Conservation (phyloP, 2,329 filamentous ascomycete genomes). For the Fusarium circinatum region DNA sequence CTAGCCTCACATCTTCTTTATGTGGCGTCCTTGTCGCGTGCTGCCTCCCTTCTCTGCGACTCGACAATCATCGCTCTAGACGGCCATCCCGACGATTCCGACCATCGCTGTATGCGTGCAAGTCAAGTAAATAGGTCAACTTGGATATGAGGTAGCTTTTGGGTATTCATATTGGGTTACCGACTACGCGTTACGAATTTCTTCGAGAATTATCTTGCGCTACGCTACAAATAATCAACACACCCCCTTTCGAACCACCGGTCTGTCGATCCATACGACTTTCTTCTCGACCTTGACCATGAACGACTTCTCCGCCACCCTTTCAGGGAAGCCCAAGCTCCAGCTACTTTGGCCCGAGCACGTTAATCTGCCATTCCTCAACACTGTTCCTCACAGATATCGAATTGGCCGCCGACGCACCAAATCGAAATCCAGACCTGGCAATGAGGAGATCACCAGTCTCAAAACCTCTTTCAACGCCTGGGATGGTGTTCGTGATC, state of each 20-base stretch:
- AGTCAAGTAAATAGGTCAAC: conserved; percentile 36
- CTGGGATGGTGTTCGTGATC: conserved; percentile 77
- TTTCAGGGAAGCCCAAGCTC: conserved; percentile 54
- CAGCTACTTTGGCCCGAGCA: conserved; percentile 54
- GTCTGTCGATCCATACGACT: conserved; percentile 15
- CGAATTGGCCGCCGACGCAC: conserved; percentile 52
- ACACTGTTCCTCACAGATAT: conserved; percentile 55
- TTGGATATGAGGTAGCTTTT: conserved; percentile 52
- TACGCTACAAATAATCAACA: conserved; percentile 14
- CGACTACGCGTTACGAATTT: conserved; percentile 32
- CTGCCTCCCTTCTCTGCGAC: conserved; percentile 39
- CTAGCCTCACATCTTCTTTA: conserved; percentile 25
- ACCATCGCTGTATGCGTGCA: conserved; percentile 32
- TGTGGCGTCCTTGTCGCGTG: conserved; percentile 44
- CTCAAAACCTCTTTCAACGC: conserved; percentile 87
- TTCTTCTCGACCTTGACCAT: conserved; percentile 43
- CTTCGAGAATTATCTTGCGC: conserved; percentile 18
- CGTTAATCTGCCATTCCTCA: conserved; percentile 55
- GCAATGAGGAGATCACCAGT: conserved; percentile 71
- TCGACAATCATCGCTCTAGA: conserved; percentile 36
- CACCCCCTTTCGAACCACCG: conserved; percentile 7
- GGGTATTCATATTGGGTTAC: conserved; percentile 47
- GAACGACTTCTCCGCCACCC: conserved; percentile 52
- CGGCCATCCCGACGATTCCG: conserved; percentile 34
- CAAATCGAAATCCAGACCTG: conserved; percentile 53